Conservation (phyloP, 495 filamentous ascomycete species). For the Ramalina intermedia region DNA sequence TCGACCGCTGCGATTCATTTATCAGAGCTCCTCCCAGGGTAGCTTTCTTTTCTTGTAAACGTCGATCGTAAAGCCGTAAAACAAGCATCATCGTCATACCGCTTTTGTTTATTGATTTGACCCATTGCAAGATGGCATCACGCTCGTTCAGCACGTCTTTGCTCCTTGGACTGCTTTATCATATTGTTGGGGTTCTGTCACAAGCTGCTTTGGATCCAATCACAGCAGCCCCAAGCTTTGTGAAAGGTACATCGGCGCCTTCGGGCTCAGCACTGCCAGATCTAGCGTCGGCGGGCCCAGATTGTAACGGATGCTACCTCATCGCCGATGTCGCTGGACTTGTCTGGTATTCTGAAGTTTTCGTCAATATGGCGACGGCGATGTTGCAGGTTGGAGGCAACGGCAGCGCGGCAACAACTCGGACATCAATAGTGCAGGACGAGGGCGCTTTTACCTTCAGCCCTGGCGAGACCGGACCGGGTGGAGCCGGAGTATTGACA, state of each 20-base stretch:
- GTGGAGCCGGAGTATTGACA: constrained; percentile 5
- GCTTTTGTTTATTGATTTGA: too few species aligned
- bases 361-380: constrained; percentile 14
- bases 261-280: constrained; percentile 5
- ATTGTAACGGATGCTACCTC: constrained; percentile 11
- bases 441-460: constrained; percentile 12
- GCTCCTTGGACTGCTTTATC: not conserved
- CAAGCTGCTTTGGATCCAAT: constrained; percentile 6
- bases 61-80: too few species aligned
- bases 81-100: too few species aligned
- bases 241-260: not conserved
- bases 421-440: constrained; percentile 11
- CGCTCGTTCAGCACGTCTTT: not conserved
- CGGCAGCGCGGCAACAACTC: constrained; percentile 10
- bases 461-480: not conserved
- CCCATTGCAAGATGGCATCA: not conserved
- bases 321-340: constrained; percentile 14
- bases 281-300: not conserved
- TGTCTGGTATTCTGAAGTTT: constrained; percentile 16
- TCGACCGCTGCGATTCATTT: not conserved
- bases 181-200: not conserved
- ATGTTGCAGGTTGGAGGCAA: constrained; percentile 6
- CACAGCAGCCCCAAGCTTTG: not conserved
- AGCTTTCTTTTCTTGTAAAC: too few species aligned
- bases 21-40: constrained; percentile 1